Percentiles rank a stretch among this genome's conserved stretches.
These are phyloP conservation scores for Mallotus japonicus DNA, from an alignment of 441 rosid genomes.

Conservation along the genomic window DNA sequence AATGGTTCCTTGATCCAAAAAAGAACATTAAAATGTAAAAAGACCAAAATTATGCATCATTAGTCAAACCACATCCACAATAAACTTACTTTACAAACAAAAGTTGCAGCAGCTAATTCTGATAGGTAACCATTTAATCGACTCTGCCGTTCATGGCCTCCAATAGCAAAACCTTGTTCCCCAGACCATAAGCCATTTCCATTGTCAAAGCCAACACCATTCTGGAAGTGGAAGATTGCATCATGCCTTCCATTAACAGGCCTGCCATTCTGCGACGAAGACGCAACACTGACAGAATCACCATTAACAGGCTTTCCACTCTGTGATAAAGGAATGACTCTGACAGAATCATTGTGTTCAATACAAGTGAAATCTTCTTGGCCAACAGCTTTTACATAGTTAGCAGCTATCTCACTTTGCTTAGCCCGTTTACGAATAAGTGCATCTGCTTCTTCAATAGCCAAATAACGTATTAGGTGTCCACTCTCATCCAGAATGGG, in stretches of 20 bases:
- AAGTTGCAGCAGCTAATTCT: constrained; percentile 94
- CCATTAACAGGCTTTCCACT: constrained; percentile 44
- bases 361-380: constrained; percentile 47
- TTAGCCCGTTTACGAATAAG: constrained; percentile 75
- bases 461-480: constrained; percentile 76
- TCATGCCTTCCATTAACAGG: constrained; percentile 32
- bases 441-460: constrained; percentile 86
- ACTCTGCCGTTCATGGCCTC: constrained; percentile 84
- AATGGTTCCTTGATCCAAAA: background rate
- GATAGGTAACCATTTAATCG: constrained; percentile 76
- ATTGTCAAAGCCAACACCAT: constrained; percentile 88
- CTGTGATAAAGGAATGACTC: constrained; percentile 27
- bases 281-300: background rate
- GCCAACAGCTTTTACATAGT: constrained; percentile 82
- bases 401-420: constrained; percentile 91
- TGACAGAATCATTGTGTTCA: constrained; percentile 42
- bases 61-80: background rate
- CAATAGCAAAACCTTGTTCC: constrained; percentile 95
- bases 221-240: constrained; percentile 69
- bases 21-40: background rate
- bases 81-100: constrained; percentile 79
- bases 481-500: constrained; percentile 83
- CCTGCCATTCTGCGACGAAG: constrained; percentile 43
- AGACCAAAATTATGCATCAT: background rate
- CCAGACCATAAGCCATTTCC: constrained; percentile 77